phyloP scores from a whole-genome alignment of 1,139 yeast species.

The Saccharomyces hybrid region DNA sequence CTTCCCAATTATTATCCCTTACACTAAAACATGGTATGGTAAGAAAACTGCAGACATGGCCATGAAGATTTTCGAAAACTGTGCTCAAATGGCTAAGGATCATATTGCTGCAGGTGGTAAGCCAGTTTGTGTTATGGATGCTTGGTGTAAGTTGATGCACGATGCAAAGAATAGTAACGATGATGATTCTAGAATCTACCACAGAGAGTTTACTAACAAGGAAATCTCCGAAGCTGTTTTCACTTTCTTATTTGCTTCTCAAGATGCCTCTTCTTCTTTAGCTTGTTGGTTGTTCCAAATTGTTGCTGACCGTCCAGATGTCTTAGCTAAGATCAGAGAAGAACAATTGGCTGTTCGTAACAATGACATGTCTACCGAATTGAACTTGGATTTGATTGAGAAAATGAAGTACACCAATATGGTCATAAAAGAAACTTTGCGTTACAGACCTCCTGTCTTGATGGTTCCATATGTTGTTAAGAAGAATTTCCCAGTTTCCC shows the following conservation, averaged over 20 bases:
- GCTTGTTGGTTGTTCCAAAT: conserved; percentile 98
- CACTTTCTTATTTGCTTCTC: conserved; percentile 94
- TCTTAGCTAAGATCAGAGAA: conserved; percentile 72
- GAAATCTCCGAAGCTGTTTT: conserved; percentile 94
- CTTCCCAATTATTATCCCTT: conserved; percentile 93
- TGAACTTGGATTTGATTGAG: conserved; percentile 67
- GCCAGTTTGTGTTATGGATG: conserved; percentile 87
- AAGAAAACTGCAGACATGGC: conserved; percentile 87
- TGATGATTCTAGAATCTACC: conserved; percentile 42
- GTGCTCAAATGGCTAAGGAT: conserved; percentile 80
- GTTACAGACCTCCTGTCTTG: conserved; percentile 94
- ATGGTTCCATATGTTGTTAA: conserved; percentile 97
- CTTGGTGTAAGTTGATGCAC: conserved; percentile 83
- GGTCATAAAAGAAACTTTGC: conserved; percentile 85
- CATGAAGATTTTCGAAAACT: conserved; percentile 79
- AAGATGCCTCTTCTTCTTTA: conserved; percentile 96
- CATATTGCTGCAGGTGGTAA: conserved; percentile 71
- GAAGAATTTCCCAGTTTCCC: conserved; percentile 73
- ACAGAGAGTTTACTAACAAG: conserved; percentile 79
- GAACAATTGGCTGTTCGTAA: conserved; percentile 82
- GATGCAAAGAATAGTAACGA: conserved; percentile 53
- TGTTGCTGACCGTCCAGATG: conserved; percentile 91
- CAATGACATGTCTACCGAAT: conserved; percentile 56
- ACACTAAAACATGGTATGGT: conserved; percentile 97
- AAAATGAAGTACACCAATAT: conserved; percentile 78